Base-by-base conservation (phyloP, 2,329 filamentous ascomycete species). In the Juglanconis oblonga region DNA sequence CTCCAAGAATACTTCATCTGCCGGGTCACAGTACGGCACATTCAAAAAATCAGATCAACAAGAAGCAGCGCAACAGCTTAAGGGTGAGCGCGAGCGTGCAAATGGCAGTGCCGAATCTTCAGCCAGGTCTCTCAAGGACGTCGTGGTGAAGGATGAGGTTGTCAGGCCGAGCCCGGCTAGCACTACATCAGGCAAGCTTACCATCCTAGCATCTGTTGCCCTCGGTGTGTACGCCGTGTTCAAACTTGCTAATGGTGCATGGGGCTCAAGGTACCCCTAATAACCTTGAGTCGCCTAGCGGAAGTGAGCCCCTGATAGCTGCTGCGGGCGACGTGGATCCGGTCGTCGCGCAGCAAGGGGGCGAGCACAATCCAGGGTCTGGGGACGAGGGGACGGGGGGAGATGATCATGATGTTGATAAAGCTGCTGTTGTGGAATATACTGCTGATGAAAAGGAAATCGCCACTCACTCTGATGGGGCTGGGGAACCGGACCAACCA, bases 111-210 rank as follows among this genome's bases (percentile, higher is more conserved):
- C 61, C 61, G 51, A 63, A 14, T 63, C 61, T 61, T 63, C 61
- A 63, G 58, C 61, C 61, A 63, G 52, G 58, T 61, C 61, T 47
- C 47, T 57, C 55, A 59, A 61, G 61, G 57, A 56, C 58, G 38
- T 36, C 10, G 54, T 63, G 58, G 58, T 63, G 47, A 63, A 61
- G 61, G 61, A 63, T 52, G 58, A 63, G 61, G 61, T 58, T 55
- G 35, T 50, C 42, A 57, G 57, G 58, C 58, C 58, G 44, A 55
- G 36, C 35, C 47, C 55, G 47, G 51, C 61, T 55, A 53, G 58
- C 51, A 61, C 57, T 53, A 62, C 58, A 58, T 57, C 61, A 61
- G 61, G 61, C 61, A 63, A 63, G 61, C 61, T 63, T 61, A 63
- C 61, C 33, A 63, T 63, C 61, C 58, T 63, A 52, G 61, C 61